Percentiles rank a stretch among this genome's conserved stretches.
Evolutionary conservation across 495 filamentous ascomycete species (phyloP).

Genomic region (Aspergillus campestris): DNA sequence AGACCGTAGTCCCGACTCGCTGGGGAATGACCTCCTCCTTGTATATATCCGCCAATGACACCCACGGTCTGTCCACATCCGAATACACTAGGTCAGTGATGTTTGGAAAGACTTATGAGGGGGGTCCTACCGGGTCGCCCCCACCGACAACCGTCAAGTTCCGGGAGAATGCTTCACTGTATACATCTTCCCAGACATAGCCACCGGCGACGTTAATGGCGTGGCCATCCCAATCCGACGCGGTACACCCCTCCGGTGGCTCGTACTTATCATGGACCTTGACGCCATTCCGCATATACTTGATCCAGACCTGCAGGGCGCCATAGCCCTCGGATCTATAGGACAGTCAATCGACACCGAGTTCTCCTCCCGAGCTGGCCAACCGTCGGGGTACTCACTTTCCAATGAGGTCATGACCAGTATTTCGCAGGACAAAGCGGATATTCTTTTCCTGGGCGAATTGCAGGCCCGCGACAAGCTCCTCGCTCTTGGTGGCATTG

Average conservation of each 20-base stretch:
- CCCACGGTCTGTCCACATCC: constrained; percentile 21
- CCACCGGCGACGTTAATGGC: constrained; percentile 31
- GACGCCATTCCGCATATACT: constrained; percentile 22
- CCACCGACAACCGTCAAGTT: constrained; percentile 29
- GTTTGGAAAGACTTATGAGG: background rate
- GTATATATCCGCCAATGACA: constrained; percentile 28
- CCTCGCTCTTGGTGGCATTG: constrained; percentile 19
- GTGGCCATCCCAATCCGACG: constrained; percentile 19
- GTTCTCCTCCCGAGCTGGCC: constrained; percentile 24
- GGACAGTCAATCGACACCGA: constrained; percentile 38
- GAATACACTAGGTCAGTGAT: background rate
- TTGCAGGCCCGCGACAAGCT: constrained; percentile 25
- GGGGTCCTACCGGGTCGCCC: constrained; percentile 18
- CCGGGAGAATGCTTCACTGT: constrained; percentile 15
- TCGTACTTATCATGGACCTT: constrained; percentile 16
- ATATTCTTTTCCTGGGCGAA: constrained; percentile 47
- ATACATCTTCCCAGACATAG: constrained; percentile 28
- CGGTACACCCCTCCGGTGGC: constrained; percentile 8
- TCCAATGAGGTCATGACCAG: constrained; percentile 41
- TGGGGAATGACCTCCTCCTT: constrained; percentile 30
- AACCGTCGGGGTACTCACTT: constrained; percentile 38
- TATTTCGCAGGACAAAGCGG: constrained; percentile 52
- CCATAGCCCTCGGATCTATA: constrained; percentile 35
- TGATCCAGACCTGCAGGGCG: constrained; percentile 31
- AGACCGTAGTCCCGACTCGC: constrained; percentile 22